Evolutionary conservation across 805 yeast species (phyloP).

Genomic region (Yamadazyma sp.): DNA sequence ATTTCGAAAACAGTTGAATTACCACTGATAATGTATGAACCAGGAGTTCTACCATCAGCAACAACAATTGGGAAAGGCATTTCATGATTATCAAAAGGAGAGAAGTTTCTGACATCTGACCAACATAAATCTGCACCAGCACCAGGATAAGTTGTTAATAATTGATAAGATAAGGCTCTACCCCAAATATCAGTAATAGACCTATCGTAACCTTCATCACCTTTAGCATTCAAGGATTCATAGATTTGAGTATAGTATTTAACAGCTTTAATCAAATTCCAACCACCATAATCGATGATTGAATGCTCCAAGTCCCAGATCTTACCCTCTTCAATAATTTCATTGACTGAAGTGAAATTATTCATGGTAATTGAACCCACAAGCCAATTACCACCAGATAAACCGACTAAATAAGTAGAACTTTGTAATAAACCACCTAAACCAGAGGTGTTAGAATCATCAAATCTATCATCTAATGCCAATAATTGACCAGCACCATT

Average conservation of each 20-base stretch:
- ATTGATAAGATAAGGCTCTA: conserved; percentile 38
- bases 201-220: conserved; percentile 35
- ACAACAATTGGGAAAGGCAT: conserved; percentile 42
- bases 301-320: conserved; percentile 53
- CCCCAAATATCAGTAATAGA: conserved; percentile 45
- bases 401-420: conserved; percentile 70
- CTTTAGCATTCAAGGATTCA: conserved; percentile 27
- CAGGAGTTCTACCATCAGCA: conserved; percentile 38
- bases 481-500: conserved; percentile 80
- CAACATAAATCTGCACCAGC: conserved; percentile 28
- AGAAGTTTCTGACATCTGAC: conserved; percentile 25
- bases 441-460: conserved; percentile 48
- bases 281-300: conserved; percentile 65
- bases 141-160: conserved; percentile 26
- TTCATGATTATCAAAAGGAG: conserved; percentile 24
- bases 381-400: conserved; percentile 63
- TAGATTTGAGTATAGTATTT: conserved; percentile 40
- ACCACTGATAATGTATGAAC: conserved; percentile 23
- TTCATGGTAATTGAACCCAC: conserved; percentile 62
- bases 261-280: conserved; percentile 60
- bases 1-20: conserved; percentile 40
- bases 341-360: conserved; percentile 53
- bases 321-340: conserved; percentile 21
- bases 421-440: conserved; percentile 77
- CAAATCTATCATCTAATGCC: conserved; percentile 73